Evolutionary conservation across 345 rosid species (phyloP), one percentile per base, ranked within the genome.

Genomic region (Durio zibethinus): DNA sequence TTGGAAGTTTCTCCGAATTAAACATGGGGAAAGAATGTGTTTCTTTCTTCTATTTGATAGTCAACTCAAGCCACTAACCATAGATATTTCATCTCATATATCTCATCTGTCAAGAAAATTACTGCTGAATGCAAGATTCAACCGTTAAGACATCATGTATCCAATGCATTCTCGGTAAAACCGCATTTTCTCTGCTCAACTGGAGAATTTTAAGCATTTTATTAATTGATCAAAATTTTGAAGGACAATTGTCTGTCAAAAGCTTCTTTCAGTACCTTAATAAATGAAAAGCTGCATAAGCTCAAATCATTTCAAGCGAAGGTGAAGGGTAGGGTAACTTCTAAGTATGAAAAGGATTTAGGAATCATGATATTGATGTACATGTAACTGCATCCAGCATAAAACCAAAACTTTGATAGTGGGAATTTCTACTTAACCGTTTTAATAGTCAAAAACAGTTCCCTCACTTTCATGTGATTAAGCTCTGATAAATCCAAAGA

Each of bases 1-100:
- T 64, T 86, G 85, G 90, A 89, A 85, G 86, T 80, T 80, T 82
- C 82, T 76, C 89, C 90, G 88, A 90, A 88, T 78, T 47, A 85
- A 89, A 87, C 91, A 82, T 88, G 90, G 88, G 79, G 75, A 80
- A 84, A 82, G 87, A 88, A 87, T 89, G 89, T 84, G 88, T 84
- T 88, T 81, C 42, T 72, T 76, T 80, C 81, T 74, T 75, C 70
- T 80, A 57, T 82, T 80, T 76, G 78, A 70, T 57, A 61, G 80
- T 80, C 86, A 73, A 73, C 72, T 61, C 38, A 63, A 64, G 57
- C 59, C 4, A 63, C 18, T 48, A 54, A 48, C 70, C 48, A 18
- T 66, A 45, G 77, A 53, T 71, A 62, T 79, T n/a, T 27, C 20
- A 6, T 14, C 45, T 73, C 27, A 38, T 36, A 16, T 66, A n/a